Evolutionary conservation across 306 rosid genomes (phyloP), one percentile per base, ranked within the genome.

Genomic region (Medicago lupulina): DNA sequence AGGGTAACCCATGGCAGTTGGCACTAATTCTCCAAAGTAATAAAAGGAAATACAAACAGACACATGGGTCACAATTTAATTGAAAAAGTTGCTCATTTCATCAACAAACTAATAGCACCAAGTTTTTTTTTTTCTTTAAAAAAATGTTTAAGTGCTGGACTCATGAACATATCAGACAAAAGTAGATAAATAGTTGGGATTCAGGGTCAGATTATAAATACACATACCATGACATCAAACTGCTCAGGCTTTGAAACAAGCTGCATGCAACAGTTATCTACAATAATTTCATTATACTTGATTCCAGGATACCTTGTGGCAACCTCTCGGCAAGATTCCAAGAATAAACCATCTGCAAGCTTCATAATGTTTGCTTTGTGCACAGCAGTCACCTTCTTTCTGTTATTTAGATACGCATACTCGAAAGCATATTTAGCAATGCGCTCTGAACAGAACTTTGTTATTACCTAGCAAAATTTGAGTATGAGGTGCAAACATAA

Each of bases 301-400:
- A 92, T 87, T 63, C 91, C 88, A 5, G 98, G 96, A 80, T 88
- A 90, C 7, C 74, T 63, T 16, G 80, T 62, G 34, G 98, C 96
- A 71, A 92, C 90, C 89, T 90, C 94, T 72, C 98, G 86, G 41
- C 98, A 92, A 17, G 98, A 90, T 78, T 90, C 96, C 80, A 92
- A 74, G 85, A 92, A 92, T 43, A 92, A 84, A 66, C 96, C 98
- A 79, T 92, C 98, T 16, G 92, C 96, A 28, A 90, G 96, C 78
- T 92, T 92, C 98, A 92, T 92, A 78, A 92, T 92, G 85, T 92
- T 92, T 74, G 96, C 98, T 87, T 92, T 92, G 91, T 92, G 98
- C 83, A 92, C 98, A 23, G 98, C 98, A 31, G 98, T 92, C 83
- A 92, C 98, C 82, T 86, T 92, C 93, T 87, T 92, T 85, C 96